Evolutionary conservation across 768 basidiomycete genomes (phyloP), one percentile per base, ranked within the genome.

Genomic region (Phlebiopsis gigantea): DNA sequence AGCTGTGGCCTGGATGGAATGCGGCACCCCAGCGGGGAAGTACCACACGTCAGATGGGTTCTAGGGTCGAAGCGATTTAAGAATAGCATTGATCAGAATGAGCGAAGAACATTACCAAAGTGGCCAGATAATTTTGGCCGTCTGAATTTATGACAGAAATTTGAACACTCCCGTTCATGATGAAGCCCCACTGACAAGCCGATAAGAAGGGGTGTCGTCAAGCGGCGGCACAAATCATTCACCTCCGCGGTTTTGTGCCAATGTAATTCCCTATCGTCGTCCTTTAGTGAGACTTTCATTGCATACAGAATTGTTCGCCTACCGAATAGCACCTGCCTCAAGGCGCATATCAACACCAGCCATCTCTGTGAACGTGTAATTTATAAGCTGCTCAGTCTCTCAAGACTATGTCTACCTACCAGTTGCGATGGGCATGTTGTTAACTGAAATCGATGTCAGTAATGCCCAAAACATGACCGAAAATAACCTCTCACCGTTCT

Each of bases 1-100:
- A n/a, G 44, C 46, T 1, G 75, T 78, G 10, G 76, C 80, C 68
- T 81, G 79, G 26, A 82, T 65, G 17, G 77, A 78, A 63, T 82
- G 80, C 1, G 80, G 80, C 53, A 75, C 72, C 2, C 79, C 79
- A 14, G 80, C 69, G 10, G 79, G 79, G 71, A 80, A 79, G 65
- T 73, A 81, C 79, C 80, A 80, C 4, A 80, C 61, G 61, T 80
- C 79, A 9, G 77, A 79, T 22, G 74, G 65, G 24, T 69, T 64
- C 78, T 79, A 46, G 29, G 24, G 15, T 14, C 31, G 21, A 14
- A 26, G 5, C 28, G 10, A n/a, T 12, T 22, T 41, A 17, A 44
- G 26, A 46, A 14, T 10, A 15, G 41, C 22, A 31, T 17, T 6
- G 30, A 51, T 44, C 43, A 53, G 47, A 15, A 14, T 5, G 5